These are phyloP conservation scores for Trichomonas gallinae DNA, from an alignment of 208 protist genomes.

Conservation along the genomic window DNA sequence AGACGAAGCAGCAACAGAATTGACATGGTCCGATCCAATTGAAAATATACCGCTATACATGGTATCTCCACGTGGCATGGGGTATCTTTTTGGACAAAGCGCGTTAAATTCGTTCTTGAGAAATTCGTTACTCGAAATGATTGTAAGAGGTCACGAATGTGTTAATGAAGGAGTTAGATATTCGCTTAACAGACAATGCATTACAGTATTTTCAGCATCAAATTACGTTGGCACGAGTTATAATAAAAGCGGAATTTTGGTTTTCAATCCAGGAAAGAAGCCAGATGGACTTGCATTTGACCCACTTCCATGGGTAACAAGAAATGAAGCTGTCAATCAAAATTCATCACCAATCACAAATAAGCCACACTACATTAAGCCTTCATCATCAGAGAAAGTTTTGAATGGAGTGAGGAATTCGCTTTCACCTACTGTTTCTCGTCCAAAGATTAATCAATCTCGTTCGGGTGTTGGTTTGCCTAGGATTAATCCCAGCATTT, in stretches of 20 bases:
- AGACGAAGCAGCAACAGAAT: not conserved
- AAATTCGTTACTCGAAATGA: not conserved
- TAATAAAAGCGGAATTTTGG: not conserved
- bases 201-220: not conserved
- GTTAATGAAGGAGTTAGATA: not conserved
- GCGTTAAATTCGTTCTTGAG: not conserved
- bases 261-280: not conserved
- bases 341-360: not conserved
- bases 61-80: not conserved
- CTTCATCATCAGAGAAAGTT: not conserved
- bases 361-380: not conserved
- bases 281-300: not conserved
- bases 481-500: no score
- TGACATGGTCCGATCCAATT: not conserved
- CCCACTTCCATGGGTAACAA: not conserved
- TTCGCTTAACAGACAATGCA: not conserved
- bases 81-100: not conserved
- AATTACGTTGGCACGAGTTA: not conserved
- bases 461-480: not conserved
- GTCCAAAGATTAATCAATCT: not conserved
- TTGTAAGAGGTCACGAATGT: not conserved
- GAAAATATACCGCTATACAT: not conserved
- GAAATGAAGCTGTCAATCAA: not conserved
- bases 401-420: not conserved
- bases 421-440: not conserved